These are phyloP conservation scores for Paecilomyces dactylethromorphus DNA, from an alignment of 2,329 filamentous ascomycete genomes.

Conservation along the genomic window DNA sequence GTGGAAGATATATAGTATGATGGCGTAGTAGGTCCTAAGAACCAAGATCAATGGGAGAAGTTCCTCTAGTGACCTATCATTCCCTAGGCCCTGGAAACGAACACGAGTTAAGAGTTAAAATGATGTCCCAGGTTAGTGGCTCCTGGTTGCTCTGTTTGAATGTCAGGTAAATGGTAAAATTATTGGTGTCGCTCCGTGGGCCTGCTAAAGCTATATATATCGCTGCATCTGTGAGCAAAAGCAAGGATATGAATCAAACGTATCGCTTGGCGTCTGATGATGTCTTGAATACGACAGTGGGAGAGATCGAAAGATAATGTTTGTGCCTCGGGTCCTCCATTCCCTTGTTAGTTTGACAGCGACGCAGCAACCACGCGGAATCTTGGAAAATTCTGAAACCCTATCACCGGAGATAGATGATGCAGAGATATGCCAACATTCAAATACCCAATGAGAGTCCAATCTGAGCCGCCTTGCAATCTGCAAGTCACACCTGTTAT, in stretches of 20 bases:
- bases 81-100: too few species aligned
- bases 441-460: neutral
- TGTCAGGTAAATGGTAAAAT: too few species aligned
- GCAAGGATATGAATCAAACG: neutral
- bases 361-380: neutral
- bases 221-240: too few species aligned
- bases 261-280: neutral
- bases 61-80: too few species aligned
- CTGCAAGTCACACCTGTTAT: neutral
- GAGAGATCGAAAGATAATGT: neutral
- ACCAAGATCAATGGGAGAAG: too few species aligned
- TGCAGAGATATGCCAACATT: neutral
- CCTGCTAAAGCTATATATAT: too few species aligned
- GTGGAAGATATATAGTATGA: too few species aligned
- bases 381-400: neutral
- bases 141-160: too few species aligned
- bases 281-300: neutral
- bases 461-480: neutral
- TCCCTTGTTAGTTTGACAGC: neutral
- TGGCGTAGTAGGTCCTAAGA: too few species aligned
- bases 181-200: too few species aligned
- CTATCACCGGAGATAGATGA: neutral
- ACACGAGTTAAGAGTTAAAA: too few species aligned
- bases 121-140: too few species aligned
- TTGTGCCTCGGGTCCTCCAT: neutral